Conservation (phyloP, 805 yeast genomes). For the Saccharomycopsis javanensis region DNA sequence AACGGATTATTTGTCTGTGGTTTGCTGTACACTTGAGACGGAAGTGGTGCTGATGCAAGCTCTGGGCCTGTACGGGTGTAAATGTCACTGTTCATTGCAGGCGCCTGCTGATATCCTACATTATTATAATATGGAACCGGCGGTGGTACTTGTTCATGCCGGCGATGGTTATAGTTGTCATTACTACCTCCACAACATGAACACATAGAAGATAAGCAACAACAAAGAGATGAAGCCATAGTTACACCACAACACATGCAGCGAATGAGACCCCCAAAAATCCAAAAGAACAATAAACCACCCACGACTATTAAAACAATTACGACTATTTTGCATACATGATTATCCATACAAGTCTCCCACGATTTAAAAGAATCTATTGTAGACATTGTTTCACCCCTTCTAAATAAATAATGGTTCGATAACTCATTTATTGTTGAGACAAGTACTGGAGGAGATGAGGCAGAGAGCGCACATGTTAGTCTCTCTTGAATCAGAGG, state of each 20-base stretch:
- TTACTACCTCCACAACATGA: conserved; percentile 11
- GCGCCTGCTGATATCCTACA: background rate
- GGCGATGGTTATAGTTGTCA: background rate
- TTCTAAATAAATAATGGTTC: background rate
- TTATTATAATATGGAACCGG: conserved; percentile 6
- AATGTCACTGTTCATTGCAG: background rate
- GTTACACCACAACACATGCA: conserved; percentile 40
- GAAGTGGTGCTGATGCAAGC: conserved; percentile 11
- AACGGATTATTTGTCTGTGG: conserved; percentile 6
- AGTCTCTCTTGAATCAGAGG: background rate
- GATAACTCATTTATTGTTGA: background rate
- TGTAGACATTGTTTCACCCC: background rate
- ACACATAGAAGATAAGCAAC: conserved; percentile 23
- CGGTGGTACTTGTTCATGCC: background rate
- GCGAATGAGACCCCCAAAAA: conserved; percentile 35
- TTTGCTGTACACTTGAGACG: conserved; percentile 8
- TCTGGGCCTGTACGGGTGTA: conserved; percentile 6
- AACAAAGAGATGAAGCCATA: conserved; percentile 35
- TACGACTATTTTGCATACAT: conserved; percentile 51
- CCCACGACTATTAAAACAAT: conserved; percentile 50
- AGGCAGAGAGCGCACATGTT: background rate
- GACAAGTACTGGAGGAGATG: background rate
- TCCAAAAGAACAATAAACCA: conserved; percentile 39
- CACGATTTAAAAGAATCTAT: conserved; percentile 36
- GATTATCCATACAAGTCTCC: conserved; percentile 58